These are phyloP conservation scores for Isabelozyma pseudorhagii DNA, from an alignment of 805 yeast genomes.

Conservation along the genomic window DNA sequence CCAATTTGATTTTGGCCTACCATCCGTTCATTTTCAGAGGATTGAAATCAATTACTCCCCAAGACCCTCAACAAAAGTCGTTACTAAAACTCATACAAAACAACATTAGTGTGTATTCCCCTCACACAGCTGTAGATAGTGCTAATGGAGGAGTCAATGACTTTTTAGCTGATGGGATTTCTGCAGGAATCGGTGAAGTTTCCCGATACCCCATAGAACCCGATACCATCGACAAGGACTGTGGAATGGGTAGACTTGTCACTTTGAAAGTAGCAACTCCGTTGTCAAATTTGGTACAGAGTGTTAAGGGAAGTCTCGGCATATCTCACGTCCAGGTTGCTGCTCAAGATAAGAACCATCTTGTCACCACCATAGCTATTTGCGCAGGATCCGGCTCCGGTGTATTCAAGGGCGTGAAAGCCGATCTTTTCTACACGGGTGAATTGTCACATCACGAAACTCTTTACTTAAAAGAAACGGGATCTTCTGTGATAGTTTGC, in stretches of 20 bases:
- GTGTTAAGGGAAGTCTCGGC: slow-evolving; percentile 52
- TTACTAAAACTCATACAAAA: slow-evolving; percentile 67
- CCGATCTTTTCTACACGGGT: slow-evolving; percentile 83
- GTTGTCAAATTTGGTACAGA: slow-evolving; percentile 43
- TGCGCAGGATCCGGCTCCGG: slow-evolving; percentile 96
- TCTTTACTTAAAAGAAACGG: slow-evolving; percentile 64
- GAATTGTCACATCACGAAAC: slow-evolving; percentile 95
- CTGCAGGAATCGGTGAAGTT: slow-evolving; percentile 20
- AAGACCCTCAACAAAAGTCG: slow-evolving; percentile 79
- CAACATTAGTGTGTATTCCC: slow-evolving; percentile 87
- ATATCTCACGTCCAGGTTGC: slow-evolving; percentile 66
- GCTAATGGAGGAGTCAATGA: slow-evolving; percentile 92
- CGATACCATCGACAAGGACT: slow-evolving; percentile 42
- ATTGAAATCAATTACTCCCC: slow-evolving; percentile 61
- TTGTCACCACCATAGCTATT: slow-evolving; percentile 62
- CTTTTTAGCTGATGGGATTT: slow-evolving; percentile 70
- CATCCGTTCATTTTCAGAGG: slow-evolving; percentile 93
- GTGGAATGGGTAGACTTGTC: slow-evolving; percentile 83
- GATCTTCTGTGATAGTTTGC: slow-evolving; percentile 69
- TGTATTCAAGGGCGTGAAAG: slow-evolving; percentile 58
- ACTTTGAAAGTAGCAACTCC: slow-evolving; percentile 41
- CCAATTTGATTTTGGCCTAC: slow-evolving; percentile 74
- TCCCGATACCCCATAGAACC: slow-evolving; percentile 42
- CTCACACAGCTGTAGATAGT: slow-evolving; percentile 96
- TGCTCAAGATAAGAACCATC: slow-evolving; percentile 18